phyloP scores from a whole-genome alignment of 2,329 filamentous ascomycete species.

The Drechslerella stenobrocha region DNA sequence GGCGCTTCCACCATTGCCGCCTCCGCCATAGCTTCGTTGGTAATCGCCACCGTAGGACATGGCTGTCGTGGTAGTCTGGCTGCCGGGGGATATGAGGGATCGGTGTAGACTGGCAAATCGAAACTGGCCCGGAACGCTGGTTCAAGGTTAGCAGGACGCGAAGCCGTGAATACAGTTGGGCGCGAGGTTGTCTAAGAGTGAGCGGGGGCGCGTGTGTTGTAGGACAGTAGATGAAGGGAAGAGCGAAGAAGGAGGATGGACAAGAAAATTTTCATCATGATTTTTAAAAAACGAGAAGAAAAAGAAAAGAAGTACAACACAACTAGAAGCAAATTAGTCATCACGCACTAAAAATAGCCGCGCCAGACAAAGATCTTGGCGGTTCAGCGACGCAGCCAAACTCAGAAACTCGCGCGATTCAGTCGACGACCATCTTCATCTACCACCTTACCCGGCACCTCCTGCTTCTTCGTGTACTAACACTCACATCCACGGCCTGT shows the following conservation, averaged over 20 bases:
- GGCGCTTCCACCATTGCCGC: constrained; percentile 14
- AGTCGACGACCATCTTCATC: too few species aligned
- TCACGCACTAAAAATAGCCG: constrained; percentile 5
- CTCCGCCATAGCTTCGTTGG: constrained; percentile 32
- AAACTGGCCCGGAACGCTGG: too few species aligned
- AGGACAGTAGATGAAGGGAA: neutral
- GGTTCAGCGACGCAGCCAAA: neutral
- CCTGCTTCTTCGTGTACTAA: too few species aligned
- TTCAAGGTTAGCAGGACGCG: too few species aligned
- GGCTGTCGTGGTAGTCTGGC: neutral
- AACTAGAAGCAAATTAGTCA: constrained; percentile 9
- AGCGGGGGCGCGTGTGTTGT: neutral
- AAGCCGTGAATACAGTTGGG: neutral
- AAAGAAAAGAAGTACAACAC: constrained; percentile 4
- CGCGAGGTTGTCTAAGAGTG: neutral
- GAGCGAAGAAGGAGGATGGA: neutral
- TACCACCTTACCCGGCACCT: too few species aligned
- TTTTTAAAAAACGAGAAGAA: neutral
- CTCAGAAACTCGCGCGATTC: neutral
- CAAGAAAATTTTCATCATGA: constrained; percentile 3
- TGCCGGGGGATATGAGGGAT: neutral
- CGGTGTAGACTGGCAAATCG: neutral
- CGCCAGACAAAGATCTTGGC: neutral
- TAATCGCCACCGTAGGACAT: constrained; percentile 49
- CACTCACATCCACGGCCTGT: too few species aligned